Evolutionary conservation across 139 green algal genomes (phyloP).

Genomic region (Chlamydomonas incerta): DNA sequence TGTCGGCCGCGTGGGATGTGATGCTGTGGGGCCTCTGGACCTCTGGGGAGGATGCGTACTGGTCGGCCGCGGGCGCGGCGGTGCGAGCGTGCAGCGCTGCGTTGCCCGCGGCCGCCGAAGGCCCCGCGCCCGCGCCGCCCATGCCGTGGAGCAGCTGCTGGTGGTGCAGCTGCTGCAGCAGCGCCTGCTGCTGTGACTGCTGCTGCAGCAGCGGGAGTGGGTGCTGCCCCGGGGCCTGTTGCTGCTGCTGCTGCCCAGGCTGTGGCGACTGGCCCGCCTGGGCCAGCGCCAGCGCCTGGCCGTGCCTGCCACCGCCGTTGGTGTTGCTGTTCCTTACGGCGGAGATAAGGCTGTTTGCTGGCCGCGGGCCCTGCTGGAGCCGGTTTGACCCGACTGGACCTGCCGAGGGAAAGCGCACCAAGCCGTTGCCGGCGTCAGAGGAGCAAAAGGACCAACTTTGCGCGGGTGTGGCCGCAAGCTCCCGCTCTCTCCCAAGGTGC

Average conservation of each 20-base stretch:
- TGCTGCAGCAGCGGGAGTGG: background rate
- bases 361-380: conserved; percentile 21
- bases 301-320: background rate
- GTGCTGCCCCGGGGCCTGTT: background rate
- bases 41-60: conserved; percentile 58
- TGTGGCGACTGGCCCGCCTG: background rate
- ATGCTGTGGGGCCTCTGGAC: conserved; percentile 55
- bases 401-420: conserved; percentile 22
- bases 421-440: too few species aligned
- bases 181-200: background rate
- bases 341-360: conserved; percentile 64
- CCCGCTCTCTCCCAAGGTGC: too few species aligned
- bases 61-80: conserved; percentile 3
- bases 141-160: too few species aligned
- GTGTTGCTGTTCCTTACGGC: conserved; percentile 45
- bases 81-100: too few species aligned
- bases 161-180: background rate
- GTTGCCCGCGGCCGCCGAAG: too few species aligned
- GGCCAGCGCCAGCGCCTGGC: too few species aligned
- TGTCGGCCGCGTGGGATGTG: conserved; percentile 45
- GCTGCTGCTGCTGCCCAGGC: background rate
- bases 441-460: too few species aligned
- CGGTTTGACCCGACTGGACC: conserved; percentile 27
- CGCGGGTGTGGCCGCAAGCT: too few species aligned
- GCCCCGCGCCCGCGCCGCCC: too few species aligned